phyloP scores from a whole-genome alignment of 306 rosid genomes.

The Sechiopsis laciniata region DNA sequence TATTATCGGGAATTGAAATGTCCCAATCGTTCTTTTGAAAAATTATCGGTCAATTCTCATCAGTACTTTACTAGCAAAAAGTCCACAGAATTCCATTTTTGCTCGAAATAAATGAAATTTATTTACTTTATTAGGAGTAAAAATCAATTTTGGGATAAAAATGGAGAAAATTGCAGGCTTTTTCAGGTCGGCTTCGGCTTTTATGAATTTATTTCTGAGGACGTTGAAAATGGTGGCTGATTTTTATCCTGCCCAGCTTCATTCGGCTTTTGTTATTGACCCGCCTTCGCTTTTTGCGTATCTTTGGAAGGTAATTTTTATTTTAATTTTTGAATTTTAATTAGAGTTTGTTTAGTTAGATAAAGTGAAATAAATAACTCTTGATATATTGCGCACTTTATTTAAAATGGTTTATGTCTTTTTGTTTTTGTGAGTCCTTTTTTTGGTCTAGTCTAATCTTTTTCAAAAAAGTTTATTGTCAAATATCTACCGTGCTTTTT shows the following conservation, averaged over 20 bases:
- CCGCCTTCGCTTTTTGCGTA: slow-evolving; percentile 83
- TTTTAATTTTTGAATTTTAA: too few relatives aligned
- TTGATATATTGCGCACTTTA: too few relatives aligned
- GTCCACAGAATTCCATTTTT: slow-evolving; percentile 43
- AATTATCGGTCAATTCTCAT: slow-evolving; percentile 37
- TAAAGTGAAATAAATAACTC: neutral
- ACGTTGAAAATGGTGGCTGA: slow-evolving; percentile 69
- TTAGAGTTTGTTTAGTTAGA: neutral
- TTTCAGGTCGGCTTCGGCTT: slow-evolving; percentile 87
- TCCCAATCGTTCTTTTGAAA: slow-evolving; percentile 25
- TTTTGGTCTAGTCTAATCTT: neutral
- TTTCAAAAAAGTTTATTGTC: too few relatives aligned
- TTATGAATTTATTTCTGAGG: slow-evolving; percentile 61
- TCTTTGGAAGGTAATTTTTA: slow-evolving; percentile 72
- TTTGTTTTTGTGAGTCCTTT: neutral
- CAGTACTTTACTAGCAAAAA: slow-evolving; percentile 27
- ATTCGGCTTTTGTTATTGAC: slow-evolving; percentile 76
- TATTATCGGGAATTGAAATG: slow-evolving; percentile 60
- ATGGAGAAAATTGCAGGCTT: slow-evolving; percentile 50
- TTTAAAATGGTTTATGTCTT: too few relatives aligned
- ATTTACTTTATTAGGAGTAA: neutral
- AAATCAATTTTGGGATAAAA: neutral
- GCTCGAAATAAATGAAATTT: neutral
- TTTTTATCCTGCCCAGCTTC: slow-evolving; percentile 67
- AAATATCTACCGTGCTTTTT: too few relatives aligned